Percentiles rank a stretch among this genome's conserved stretches.
These are phyloP conservation scores for Purshia tridentata DNA, from an alignment of 306 rosid species.

Conservation along the genomic window DNA sequence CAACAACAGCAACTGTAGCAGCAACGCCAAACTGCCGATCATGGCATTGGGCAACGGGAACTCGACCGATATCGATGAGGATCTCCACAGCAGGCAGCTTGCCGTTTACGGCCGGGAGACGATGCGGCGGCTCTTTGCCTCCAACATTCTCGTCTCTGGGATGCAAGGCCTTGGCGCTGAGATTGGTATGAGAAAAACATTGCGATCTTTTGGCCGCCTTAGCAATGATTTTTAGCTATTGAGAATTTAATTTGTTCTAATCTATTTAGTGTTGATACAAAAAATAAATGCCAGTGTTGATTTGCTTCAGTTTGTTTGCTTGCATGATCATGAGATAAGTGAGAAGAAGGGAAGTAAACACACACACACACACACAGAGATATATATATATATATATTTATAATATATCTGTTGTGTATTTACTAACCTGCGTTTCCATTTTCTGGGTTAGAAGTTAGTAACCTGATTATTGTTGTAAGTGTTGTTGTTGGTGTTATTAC, in stretches of 20 bases:
- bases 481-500: not conserved
- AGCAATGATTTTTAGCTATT: not conserved
- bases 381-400: too few species aligned
- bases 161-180: constrained; percentile 36
- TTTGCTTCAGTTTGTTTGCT: not conserved
- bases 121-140: constrained; percentile 38
- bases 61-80: constrained; percentile 31
- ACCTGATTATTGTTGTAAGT: not conserved
- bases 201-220: not conserved
- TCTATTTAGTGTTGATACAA: not conserved
- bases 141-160: constrained; percentile 31
- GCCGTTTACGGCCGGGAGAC: constrained; percentile 40
- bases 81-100: constrained; percentile 36
- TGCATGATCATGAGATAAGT: not conserved
- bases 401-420: not conserved
- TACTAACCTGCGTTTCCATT: not conserved
- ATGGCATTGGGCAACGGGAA: constrained; percentile 24
- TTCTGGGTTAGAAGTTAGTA: not conserved
- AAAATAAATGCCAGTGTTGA: not conserved
- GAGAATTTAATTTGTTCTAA: not conserved
- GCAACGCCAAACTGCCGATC: not conserved
- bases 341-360: not conserved
- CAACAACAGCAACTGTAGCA: not conserved
- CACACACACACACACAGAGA: too few species aligned
- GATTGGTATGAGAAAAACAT: constrained; percentile 23